Percentiles rank a stretch among this genome's conserved stretches.
Evolutionary conservation across 108 stramenopile species (phyloP).

Genomic region (Chaetoceros tenuissimus): DNA sequence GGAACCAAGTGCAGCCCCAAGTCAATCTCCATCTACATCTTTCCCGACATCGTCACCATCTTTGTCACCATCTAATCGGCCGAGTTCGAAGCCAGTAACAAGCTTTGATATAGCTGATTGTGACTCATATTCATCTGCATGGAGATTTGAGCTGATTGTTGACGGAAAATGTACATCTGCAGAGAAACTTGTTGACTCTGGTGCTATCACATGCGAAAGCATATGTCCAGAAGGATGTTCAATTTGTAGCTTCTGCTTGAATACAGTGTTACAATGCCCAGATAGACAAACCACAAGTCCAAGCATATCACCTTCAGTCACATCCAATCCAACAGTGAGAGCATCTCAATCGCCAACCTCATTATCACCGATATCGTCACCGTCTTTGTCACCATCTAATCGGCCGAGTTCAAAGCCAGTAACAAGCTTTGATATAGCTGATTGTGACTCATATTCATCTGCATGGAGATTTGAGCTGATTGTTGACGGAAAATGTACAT

Average conservation of each 20-base stretch:
- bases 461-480: not conserved
- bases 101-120: too few relatives aligned
- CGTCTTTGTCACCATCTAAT: too few relatives aligned
- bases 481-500: not conserved
- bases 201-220: not conserved
- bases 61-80: too few relatives aligned
- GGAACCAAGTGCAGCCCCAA: not conserved
- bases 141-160: not conserved
- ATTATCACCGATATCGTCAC: too few relatives aligned
- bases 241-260: not conserved
- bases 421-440: too few relatives aligned
- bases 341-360: not conserved
- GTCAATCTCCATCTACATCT: not conserved
- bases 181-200: not conserved
- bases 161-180: not conserved
- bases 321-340: not conserved
- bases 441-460: too few relatives aligned
- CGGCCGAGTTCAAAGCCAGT: too few relatives aligned
- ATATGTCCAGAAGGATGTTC: not conserved
- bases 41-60: too few relatives aligned
- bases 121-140: too few relatives aligned
- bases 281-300: not conserved
- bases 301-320: not conserved
- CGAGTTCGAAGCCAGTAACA: too few relatives aligned
- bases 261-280: not conserved